Conservation (phyloP, 257 asterid genomes). For the Henckelia pumila region DNA sequence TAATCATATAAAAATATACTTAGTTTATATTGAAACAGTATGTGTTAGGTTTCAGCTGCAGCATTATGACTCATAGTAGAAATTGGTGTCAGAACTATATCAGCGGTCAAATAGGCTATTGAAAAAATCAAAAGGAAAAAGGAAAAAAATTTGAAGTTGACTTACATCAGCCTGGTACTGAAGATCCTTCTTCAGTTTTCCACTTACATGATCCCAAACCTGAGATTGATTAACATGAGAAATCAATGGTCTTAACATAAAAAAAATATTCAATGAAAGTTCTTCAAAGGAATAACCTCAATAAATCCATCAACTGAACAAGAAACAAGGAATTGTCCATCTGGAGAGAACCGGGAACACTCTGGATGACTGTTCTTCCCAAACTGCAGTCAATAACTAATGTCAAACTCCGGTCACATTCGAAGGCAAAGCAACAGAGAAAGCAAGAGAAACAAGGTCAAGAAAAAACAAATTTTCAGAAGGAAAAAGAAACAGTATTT, state of each 20-base stretch:
- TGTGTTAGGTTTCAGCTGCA: too few species aligned
- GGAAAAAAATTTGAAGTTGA: conserved; percentile 16
- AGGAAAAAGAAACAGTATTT: not conserved
- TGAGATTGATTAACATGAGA: conserved; percentile 37
- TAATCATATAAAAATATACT: too few species aligned
- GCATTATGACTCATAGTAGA: too few species aligned
- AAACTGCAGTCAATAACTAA: conserved; percentile 56
- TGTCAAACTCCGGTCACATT: conserved; percentile 13
- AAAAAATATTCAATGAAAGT: conserved; percentile 16
- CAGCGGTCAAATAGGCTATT: not conserved
- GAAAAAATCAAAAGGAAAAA: too few species aligned
- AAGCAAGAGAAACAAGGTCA: conserved; percentile 8
- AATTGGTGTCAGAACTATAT: too few species aligned
- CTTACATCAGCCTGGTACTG: conserved; percentile 98
- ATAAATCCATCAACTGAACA: conserved; percentile 93
- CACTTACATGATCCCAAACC: conserved; percentile 99
- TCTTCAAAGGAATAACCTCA: conserved; percentile 51
- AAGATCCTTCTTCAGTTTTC: conserved; percentile 95
- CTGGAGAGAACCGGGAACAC: conserved; percentile 92
- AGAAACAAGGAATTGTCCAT: conserved; percentile 97
- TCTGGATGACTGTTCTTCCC: conserved; percentile 96
- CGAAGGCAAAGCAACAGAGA: conserved; percentile 15
- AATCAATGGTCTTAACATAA: conserved; percentile 18
- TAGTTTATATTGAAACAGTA: too few species aligned
- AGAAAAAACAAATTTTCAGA: conserved; percentile 5